A percentile compares a stretch with the other conserved stretches of the same genome.
phyloP scores from a whole-genome alignment of 805 yeast species.

The Soucietia sequanensis region DNA sequence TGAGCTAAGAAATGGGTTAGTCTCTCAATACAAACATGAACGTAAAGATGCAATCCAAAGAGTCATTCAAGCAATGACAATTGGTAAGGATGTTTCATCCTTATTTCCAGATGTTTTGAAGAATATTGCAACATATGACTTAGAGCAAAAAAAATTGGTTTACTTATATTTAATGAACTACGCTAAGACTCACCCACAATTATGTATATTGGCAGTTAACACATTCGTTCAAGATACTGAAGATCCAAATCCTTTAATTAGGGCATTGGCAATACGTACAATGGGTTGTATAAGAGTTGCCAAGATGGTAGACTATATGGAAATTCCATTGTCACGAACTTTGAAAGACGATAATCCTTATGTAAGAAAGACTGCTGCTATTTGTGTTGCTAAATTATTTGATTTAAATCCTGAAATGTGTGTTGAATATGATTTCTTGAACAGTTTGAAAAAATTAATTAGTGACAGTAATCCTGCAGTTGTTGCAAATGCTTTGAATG shows the following conservation, averaged over 20 bases:
- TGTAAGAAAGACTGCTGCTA: constrained; percentile 96
- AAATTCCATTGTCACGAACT: constrained; percentile 82
- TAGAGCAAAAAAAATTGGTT: constrained; percentile 95
- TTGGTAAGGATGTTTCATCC: constrained; percentile 93
- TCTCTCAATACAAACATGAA: constrained; percentile 91
- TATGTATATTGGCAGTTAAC: constrained; percentile 93
- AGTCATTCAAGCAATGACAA: constrained; percentile 97
- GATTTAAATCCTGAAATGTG: constrained; percentile 81
- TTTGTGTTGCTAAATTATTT: constrained; percentile 92
- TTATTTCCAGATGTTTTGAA: constrained; percentile 94
- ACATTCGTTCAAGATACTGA: constrained; percentile 94
- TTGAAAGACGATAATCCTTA: constrained; percentile 92
- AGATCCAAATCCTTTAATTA: constrained; percentile 93
- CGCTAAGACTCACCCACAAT: constrained; percentile 94
- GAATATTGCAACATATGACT: constrained; percentile 93
- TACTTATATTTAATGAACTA: constrained; percentile 95
- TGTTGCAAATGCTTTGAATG: constrained; percentile 88
- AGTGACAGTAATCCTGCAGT: constrained; percentile 96
- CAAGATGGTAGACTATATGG: constrained; percentile 93
- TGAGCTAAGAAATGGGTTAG: constrained; percentile 86
- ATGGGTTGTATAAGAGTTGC: constrained; percentile 98
- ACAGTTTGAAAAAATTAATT: constrained; percentile 61
- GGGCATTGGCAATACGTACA: constrained; percentile 95
- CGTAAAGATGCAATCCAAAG: constrained; percentile 96
- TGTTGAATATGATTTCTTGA: constrained; percentile 82